Percentiles rank a stretch among this genome's conserved stretches.
Conservation (phyloP, 2,329 filamentous ascomycete species). For the Arachnomyces sp. region DNA sequence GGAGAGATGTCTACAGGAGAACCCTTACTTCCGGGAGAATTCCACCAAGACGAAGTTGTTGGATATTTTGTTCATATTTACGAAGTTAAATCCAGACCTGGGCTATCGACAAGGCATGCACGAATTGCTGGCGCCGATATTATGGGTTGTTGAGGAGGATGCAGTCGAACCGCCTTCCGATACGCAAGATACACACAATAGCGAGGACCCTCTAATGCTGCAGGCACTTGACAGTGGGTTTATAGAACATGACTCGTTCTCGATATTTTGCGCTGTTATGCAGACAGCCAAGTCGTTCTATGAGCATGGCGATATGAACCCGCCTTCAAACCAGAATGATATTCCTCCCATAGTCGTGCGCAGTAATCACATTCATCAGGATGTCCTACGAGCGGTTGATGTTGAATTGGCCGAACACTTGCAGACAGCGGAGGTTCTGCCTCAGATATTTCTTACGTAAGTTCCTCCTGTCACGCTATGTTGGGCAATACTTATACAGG, state of each 20-base stretch:
- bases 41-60: slow-evolving; percentile 71
- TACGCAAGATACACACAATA: slow-evolving; percentile 19
- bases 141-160: slow-evolving; percentile 77
- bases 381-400: slow-evolving; percentile 68
- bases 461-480: slow-evolving; percentile 17
- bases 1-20: slow-evolving; percentile 80
- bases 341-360: slow-evolving; percentile 71
- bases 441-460: slow-evolving; percentile 92
- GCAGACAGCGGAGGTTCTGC: slow-evolving; percentile 76
- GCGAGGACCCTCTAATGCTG: slow-evolving; percentile 47
- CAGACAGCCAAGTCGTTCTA: slow-evolving; percentile 79
- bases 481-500: not conserved
- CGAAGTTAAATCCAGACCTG: slow-evolving; percentile 77
- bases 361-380: slow-evolving; percentile 79
- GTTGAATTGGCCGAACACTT: slow-evolving; percentile 76
- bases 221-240: slow-evolving; percentile 63
- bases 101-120: slow-evolving; percentile 99
- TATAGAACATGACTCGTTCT: slow-evolving; percentile 85
- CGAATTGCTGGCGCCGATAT: slow-evolving; percentile 80
- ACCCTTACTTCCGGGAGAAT: slow-evolving; percentile 76
- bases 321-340: slow-evolving; percentile 35
- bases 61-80: slow-evolving; percentile 88
- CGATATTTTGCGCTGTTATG: slow-evolving; percentile 81
- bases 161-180: slow-evolving; percentile 51
- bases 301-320: slow-evolving; percentile 51